Evolutionary conservation across 257 asterid genomes (phyloP), one percentile per base, ranked within the genome.

Genomic region (Euphrasia confusa): DNA sequence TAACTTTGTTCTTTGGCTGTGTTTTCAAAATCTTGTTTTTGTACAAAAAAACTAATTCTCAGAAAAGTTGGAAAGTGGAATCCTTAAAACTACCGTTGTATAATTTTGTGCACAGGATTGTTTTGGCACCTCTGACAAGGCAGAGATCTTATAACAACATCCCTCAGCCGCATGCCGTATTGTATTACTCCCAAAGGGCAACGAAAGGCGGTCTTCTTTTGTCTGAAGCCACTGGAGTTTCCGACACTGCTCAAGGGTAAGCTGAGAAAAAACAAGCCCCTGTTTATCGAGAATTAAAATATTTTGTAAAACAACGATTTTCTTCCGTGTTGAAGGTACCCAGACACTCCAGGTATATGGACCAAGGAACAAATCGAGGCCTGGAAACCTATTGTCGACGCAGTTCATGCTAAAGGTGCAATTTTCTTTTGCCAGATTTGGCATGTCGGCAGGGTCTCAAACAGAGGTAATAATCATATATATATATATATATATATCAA

Each of bases 111-210:
- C 4, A 11, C 80, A 85, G 91, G 72, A 67, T 85, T 68, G 87
- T 84, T 44, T 39, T 85, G 81, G 89, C 94, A 10, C 94, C 94
- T 2, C 58, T 88, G 60, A 83, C 94, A 2, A 81, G 94, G 75
- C 81, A 75, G 63, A 77, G 91, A 72, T 83, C 96, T 2, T 81
- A 55, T 4, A 62, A 66, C 47, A 75, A 80, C 33, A 70, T 88
- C 24, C 94, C 94, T 18, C 96, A 83, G 66, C 85, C 83, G 7
- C 91, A 88, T 74, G 89, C 92, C 62, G 55, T 68, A 44, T 60
- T 83, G 74, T 81, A 85, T 35, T 88, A 81, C 78, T 70, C 90
- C 0, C 92, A 85, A 74, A 81, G 95, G 75, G 70, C 90, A 57
- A 62, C 69, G 42, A 60, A 78, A 54, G 95, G 85, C 0, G 84